These are phyloP conservation scores for Chlorella sp. DNA, from an alignment of 139 green algal genomes.

Conservation along the genomic window DNA sequence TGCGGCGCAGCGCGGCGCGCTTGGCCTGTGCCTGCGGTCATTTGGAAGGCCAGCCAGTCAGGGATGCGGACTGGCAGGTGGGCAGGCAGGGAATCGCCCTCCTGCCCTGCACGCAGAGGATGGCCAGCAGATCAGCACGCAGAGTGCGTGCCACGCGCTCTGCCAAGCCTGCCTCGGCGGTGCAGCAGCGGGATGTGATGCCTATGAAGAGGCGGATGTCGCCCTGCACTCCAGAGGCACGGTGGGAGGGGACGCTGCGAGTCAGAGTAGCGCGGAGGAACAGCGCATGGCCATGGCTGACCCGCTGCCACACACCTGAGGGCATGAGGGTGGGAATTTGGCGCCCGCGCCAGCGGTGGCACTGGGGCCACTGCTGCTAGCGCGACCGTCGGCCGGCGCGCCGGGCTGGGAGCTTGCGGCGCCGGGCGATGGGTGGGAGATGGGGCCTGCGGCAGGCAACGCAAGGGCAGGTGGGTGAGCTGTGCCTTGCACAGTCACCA, in stretches of 20 bases:
- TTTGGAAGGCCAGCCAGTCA: no score
- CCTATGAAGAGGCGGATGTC: slow-evolving; percentile 37
- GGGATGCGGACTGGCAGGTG: background rate
- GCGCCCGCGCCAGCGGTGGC: no score
- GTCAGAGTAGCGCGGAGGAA: no score
- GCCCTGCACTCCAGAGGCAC: no score
- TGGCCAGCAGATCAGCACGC: background rate
- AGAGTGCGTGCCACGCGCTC: background rate
- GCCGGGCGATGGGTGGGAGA: background rate
- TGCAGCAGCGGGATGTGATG: slow-evolving; percentile 34
- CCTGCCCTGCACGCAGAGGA: background rate
- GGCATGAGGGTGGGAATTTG: background rate
- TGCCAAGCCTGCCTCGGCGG: background rate
- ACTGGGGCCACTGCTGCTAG: no score
- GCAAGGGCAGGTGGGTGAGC: no score
- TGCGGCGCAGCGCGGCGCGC: slow-evolving; percentile 25
- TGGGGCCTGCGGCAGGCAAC: background rate
- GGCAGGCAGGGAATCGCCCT: background rate
- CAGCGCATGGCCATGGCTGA: no score
- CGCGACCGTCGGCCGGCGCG: no score
- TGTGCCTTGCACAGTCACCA: no score
- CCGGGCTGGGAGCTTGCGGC: background rate
- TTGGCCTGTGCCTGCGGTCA: slow-evolving; percentile 25
- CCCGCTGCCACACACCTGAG: no score
- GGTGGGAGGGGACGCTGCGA: no score